A percentile compares a stretch with the other conserved stretches of the same genome.
Evolutionary conservation across 2,329 filamentous ascomycete genomes (phyloP).

Genomic region (Claviceps sp.): DNA sequence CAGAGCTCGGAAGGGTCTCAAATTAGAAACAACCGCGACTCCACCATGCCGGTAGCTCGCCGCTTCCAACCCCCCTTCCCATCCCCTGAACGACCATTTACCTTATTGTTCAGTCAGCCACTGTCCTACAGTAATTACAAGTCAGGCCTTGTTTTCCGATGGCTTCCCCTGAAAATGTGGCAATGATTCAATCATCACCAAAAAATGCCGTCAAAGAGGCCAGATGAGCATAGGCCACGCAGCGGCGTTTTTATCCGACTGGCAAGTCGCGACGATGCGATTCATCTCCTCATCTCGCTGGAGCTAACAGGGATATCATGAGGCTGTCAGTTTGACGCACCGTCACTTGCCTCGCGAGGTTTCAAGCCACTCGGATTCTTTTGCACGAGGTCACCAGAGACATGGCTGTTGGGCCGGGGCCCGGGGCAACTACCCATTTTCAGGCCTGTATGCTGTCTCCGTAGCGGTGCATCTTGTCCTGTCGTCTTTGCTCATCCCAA

Average conservation of each 20-base stretch:
- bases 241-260: background rate
- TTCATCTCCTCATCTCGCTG: background rate
- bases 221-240: background rate
- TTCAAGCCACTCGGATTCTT: background rate
- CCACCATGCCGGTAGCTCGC: background rate
- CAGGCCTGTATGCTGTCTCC: background rate
- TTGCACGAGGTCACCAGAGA: background rate
- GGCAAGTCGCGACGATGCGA: background rate
- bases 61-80: background rate
- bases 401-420: background rate
- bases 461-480: background rate
- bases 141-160: background rate
- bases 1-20: background rate
- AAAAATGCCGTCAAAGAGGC: background rate
- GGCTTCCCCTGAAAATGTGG: background rate
- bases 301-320: background rate
- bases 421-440: background rate
- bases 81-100: background rate
- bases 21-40: background rate
- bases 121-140: background rate
- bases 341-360: background rate
- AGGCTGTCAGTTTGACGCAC: background rate
- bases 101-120: background rate
- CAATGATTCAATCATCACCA: no score
- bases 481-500: background rate